Base-by-base conservation (phyloP, 2,329 filamentous ascomycete species). In the Paecilomyces variotii region DNA sequence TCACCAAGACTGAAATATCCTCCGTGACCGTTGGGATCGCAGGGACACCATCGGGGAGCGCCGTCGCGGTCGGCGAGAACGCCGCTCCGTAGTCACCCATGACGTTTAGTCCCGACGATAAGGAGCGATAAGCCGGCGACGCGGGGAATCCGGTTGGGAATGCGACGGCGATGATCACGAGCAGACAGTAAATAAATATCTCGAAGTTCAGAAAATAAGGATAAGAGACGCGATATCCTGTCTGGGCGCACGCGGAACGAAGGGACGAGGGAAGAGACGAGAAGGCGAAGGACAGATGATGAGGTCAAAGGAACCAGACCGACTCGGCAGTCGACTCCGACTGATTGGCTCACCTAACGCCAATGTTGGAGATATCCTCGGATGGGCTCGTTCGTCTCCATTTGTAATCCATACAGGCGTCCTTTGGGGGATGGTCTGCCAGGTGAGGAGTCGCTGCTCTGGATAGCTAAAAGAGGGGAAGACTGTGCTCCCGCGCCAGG, bases 21-120 rank as follows among this genome's bases (percentile, higher is more conserved):
- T 68, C 67, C 12, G 61, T 53, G 11, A 63, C 61, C 28, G 60
- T 56, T 12, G 62, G 56, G 12, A 63, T 58, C 10, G 59, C 57
- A 14, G 63, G 57, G 7, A 64, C 57, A 26, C 60, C 61, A 14
- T 58, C 60, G 9, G 62, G 39, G 10, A 60, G 57, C 28, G 63
- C 61, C 55, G 64, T 54, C 54, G 58, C 62, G 25, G 58, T 55
- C 35, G 64, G 58, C 9, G 64, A 54, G 53, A 58, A 61, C 25
- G 58, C 54, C 35, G 64, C 57, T 6, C 71, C 72, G 56, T 61
- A 68, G 61, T 74, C 72, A 56, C 72, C 72, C 72, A 74, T 74
- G 10, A 49, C 28, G 26, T 26, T 63, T 60, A 55, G 58, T 54
- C 60, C 55, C 57, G 57, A 59, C 19, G 19, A 52, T 53, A 19